These are phyloP conservation scores for Penicillium soppii DNA, from an alignment of 495 filamentous ascomycete species.

Conservation along the genomic window DNA sequence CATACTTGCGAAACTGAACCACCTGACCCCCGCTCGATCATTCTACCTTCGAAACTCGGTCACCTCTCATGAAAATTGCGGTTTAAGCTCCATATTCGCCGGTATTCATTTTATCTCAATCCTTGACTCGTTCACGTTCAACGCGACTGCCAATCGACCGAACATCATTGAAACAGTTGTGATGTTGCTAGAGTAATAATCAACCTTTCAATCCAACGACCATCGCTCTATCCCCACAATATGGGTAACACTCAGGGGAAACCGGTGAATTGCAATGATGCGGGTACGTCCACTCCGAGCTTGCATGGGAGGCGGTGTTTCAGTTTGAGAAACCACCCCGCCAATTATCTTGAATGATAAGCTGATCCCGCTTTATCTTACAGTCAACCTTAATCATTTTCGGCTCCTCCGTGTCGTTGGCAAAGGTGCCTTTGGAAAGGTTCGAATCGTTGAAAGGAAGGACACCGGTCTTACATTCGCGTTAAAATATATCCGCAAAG, in stretches of 20 bases:
- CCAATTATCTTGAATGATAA: neutral
- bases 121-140: neutral
- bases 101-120: neutral
- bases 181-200: constrained; percentile 31
- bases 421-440: constrained; percentile 97
- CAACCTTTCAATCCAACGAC: constrained; percentile 18
- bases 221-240: constrained; percentile 19
- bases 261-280: constrained; percentile 85
- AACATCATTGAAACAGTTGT: constrained; percentile 22
- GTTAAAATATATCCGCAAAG: constrained; percentile 97
- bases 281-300: constrained; percentile 64
- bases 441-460: constrained; percentile 96
- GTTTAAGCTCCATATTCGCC: constrained; percentile 12
- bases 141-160: neutral
- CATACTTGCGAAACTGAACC: constrained; percentile 8
- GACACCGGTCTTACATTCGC: constrained; percentile 93
- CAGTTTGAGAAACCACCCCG: neutral
- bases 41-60: constrained; percentile 16
- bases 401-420: constrained; percentile 92
- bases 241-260: constrained; percentile 98
- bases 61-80: constrained; percentile 18
- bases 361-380: constrained; percentile 9
- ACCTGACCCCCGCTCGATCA: constrained; percentile 22
- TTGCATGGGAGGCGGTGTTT: neutral
- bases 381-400: constrained; percentile 97